phyloP scores from a whole-genome alignment of 257 asterid species.

The Mentha longifolia region DNA sequence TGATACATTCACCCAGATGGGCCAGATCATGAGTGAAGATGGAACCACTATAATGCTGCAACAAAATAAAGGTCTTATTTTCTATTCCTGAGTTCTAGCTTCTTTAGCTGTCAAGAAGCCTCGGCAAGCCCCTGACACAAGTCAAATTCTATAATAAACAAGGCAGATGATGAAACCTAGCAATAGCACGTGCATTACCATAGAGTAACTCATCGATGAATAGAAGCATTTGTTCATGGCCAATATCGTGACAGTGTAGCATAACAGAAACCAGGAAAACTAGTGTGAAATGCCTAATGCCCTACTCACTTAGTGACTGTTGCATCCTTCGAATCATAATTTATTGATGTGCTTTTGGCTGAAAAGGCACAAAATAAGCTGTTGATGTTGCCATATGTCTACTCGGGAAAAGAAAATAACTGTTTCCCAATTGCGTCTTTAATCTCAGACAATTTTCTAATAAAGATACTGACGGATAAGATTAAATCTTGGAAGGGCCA shows the following conservation, averaged over 20 bases:
- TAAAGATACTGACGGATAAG: conserved; percentile 5
- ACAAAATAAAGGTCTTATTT: not conserved
- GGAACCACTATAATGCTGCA: conserved; percentile 12
- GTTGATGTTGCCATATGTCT: not conserved
- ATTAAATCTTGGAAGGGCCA: not conserved
- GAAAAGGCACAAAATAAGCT: not conserved
- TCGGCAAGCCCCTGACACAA: conserved; percentile 5
- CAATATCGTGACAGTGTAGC: conserved; percentile 13
- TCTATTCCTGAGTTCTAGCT: conserved; percentile 10
- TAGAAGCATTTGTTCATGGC: conserved; percentile 7
- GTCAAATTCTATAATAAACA: not conserved
- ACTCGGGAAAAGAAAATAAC: not conserved
- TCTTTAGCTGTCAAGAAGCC: conserved; percentile 13
- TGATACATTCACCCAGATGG: not conserved
- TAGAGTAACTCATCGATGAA: not conserved
- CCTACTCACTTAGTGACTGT: not conserved
- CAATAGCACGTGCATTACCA: not conserved
- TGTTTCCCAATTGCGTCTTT: not conserved
- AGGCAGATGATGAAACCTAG: conserved; percentile 22
- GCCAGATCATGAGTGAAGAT: conserved; percentile 15
- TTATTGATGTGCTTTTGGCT: not conserved
- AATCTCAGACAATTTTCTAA: conserved; percentile 2
- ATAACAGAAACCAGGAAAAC: conserved; percentile 15
- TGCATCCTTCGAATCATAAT: not conserved
- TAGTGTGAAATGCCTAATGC: not conserved